Percentiles rank a stretch among this genome's conserved stretches.
These are phyloP conservation scores for Fomitopsis serialis DNA, from an alignment of 768 basidiomycete species.

Conservation along the genomic window DNA sequence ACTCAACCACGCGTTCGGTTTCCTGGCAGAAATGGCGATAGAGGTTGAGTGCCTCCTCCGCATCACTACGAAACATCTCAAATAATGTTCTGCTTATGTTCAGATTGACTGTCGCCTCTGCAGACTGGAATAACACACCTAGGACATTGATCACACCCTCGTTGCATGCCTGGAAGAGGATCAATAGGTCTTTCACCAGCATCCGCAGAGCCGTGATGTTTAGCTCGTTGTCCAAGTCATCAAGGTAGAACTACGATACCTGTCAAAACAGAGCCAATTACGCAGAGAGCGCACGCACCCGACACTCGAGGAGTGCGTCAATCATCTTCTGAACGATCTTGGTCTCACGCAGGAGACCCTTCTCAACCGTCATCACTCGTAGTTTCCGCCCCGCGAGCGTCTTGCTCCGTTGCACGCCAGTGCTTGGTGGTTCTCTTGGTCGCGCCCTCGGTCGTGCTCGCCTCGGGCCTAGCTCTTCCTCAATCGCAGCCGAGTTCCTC, in stretches of 20 bases:
- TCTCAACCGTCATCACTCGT: conserved; percentile 90
- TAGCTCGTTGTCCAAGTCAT: conserved; percentile 89
- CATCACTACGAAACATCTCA: conserved; percentile 98
- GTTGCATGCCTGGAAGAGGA: conserved; percentile 94
- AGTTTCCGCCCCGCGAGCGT: conserved; percentile 81
- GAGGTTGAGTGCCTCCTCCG: conserved; percentile 73
- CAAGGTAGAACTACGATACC: conserved; percentile 75
- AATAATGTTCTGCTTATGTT: conserved; percentile 73
- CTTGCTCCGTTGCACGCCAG: conserved; percentile 47
- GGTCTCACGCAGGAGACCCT: conserved; percentile 89
- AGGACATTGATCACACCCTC: conserved; percentile 86
- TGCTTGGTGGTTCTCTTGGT: conserved; percentile 16
- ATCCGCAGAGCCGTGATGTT: conserved; percentile 84
- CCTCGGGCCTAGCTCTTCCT: conserved; percentile 38
- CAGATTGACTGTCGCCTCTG: conserved; percentile 28
- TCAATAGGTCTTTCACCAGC: conserved; percentile 93
- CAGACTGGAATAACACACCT: conserved; percentile 37
- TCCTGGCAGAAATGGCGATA: conserved; percentile 95
- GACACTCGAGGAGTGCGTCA: conserved; percentile 80
- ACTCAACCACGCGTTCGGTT: conserved; percentile 90
- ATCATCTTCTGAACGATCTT: conserved; percentile 88
- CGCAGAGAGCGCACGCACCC: conserved; percentile 46
- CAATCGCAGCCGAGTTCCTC: conserved; percentile 58
- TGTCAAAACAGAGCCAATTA: background rate
- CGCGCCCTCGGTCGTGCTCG: conserved; percentile 13